Base-by-base conservation (phyloP, 2,329 filamentous ascomycete species). In the Nemania diffusa region DNA sequence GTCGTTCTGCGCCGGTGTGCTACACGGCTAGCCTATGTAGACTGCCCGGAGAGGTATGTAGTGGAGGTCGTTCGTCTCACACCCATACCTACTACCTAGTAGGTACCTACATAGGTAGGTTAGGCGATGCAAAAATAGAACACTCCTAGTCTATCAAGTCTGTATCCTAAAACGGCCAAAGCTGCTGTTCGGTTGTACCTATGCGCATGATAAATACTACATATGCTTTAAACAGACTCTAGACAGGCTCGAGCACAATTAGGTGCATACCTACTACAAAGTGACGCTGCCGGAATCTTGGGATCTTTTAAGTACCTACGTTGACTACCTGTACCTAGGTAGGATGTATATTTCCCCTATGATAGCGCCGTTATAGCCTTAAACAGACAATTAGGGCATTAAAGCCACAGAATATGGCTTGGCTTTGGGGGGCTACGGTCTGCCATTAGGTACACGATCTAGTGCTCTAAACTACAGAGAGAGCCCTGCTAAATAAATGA, bases 121-220 rank as follows among this genome's bases (percentile, higher is more conserved):
- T 62, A 53, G 56, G 51, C 44, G 51, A 57, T 57, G 46, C 63
- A 64, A 57, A 64, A 60, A 64, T 69, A 64, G 59, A 67, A 56
- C 51, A n/a, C n/a, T n/a, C n/a, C n/a, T n/a, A 32, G 51, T 27
- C 27, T 48, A 51, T 22, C 44, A 44, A 15, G 52, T 56, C 24
- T 15, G 32, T 37, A 37, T 37, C 59, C 40, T 37, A 37, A 52
- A 55, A 27, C 9, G 37, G 59, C 48, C 50, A 42, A 22, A 32
- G 5, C 7, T 32, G 11, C 29, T 22, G 29, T 55, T 34, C 11
- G 32, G 32, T 34, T 34, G 11, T 34, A n/a, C n/a, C n/a, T n/a
- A n/a, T n/a, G n/a, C n/a, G n/a, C n/a, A n/a, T n/a, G n/a, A n/a
- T n/a, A n/a, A n/a, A n/a, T n/a, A n/a, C n/a, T n/a, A n/a, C n/a